phyloP scores from a whole-genome alignment of 345 rosid species.

The Excoecaria cochinchinensis region DNA sequence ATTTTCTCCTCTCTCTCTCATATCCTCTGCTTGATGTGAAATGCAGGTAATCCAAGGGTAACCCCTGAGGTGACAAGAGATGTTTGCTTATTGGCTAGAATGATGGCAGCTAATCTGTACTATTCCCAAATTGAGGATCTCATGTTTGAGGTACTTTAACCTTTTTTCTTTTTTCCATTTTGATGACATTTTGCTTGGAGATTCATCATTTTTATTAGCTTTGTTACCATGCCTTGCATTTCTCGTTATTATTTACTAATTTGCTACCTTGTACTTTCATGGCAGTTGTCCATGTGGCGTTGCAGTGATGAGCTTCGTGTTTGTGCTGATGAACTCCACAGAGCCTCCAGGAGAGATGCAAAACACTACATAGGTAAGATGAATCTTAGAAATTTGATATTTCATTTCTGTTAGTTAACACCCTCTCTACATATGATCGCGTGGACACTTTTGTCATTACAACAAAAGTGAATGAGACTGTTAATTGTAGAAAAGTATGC shows the following conservation, averaged over 20 bases:
- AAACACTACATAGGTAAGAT: conserved; percentile 86
- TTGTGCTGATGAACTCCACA: conserved; percentile 70
- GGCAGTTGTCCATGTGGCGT: conserved; percentile 99
- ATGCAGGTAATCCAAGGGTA: conserved; percentile 91
- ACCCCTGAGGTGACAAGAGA: conserved; percentile 99
- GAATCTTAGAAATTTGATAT: neutral
- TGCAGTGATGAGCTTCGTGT: conserved; percentile 91
- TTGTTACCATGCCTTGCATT: neutral
- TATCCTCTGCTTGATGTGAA: conserved; percentile 5
- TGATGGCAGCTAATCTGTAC: conserved; percentile 98
- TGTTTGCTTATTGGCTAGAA: conserved; percentile 94
- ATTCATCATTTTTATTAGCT: neutral
- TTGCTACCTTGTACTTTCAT: neutral
- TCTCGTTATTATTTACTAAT: neutral
- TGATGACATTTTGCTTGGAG: neutral
- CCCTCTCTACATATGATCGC: neutral
- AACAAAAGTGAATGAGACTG: neutral
- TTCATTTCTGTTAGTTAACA: neutral
- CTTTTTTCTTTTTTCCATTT: neutral
- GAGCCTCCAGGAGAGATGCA: conserved; percentile 79
- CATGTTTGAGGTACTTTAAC: conserved; percentile 80
- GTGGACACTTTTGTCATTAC: neutral
- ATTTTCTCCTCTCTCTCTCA: neutral
- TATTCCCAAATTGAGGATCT: conserved; percentile 90
- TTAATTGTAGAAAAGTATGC: neutral